phyloP scores from a whole-genome alignment of 2,329 filamentous ascomycete genomes.

The Parastagonospora nodorum region DNA sequence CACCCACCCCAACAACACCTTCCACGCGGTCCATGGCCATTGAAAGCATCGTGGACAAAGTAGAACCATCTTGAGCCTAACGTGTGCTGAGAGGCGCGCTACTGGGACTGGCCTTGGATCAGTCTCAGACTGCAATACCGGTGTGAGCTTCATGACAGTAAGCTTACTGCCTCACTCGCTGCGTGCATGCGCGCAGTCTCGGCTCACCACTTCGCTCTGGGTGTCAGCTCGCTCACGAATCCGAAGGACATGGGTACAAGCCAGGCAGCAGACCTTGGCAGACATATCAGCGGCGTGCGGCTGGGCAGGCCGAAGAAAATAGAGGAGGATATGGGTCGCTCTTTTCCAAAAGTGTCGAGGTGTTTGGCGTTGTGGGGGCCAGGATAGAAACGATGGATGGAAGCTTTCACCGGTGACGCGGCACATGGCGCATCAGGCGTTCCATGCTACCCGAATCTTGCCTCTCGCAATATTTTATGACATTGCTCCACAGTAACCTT shows the following conservation, averaged over 20 bases:
- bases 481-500: constrained; percentile 3
- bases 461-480: background rate
- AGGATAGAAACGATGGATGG: constrained; percentile 3
- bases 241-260: constrained; percentile 1
- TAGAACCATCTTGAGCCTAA: constrained; percentile 38
- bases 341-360: constrained; percentile 15
- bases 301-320: background rate
- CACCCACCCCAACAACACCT: constrained; percentile 44
- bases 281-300: background rate
- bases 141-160: constrained; percentile 5
- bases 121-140: background rate
- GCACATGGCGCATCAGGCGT: constrained; percentile 9
- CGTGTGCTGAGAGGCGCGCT: constrained; percentile 5
- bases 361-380: constrained; percentile 13
- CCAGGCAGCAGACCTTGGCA: background rate
- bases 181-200: constrained; percentile 1
- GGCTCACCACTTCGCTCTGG: constrained; percentile 1
- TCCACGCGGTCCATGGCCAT: constrained; percentile 47
- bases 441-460: background rate
- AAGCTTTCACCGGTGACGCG: constrained; percentile 1
- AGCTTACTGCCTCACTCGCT: constrained; percentile 5
- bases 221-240: constrained; percentile 4
- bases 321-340: constrained; percentile 3
- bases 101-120: constrained; percentile 1
- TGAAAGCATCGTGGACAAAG: constrained; percentile 47